Evolutionary conservation across 2,329 filamentous ascomycete species (phyloP).

Genomic region (Microdochium nivale): DNA sequence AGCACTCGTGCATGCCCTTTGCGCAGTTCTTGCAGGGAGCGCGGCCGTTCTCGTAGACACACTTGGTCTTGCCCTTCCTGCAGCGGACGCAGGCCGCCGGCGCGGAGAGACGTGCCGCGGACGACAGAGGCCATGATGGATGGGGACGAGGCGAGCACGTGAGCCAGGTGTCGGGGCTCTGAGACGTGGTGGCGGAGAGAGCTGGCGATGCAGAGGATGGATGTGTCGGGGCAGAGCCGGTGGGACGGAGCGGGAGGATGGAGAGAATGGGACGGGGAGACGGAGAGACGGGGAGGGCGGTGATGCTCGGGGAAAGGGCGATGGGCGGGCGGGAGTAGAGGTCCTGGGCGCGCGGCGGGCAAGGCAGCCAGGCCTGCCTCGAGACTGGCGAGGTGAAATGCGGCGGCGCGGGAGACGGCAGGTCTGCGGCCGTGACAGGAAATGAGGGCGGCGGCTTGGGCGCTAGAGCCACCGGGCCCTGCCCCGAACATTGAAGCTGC

Average conservation of each 20-base stretch:
- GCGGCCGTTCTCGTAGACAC: constrained; percentile 53
- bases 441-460: not conserved
- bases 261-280: not conserved
- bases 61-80: constrained; percentile 57
- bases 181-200: no score
- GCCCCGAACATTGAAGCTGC: no score
- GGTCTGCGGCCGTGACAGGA: not conserved
- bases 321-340: not conserved
- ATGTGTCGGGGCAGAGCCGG: not conserved
- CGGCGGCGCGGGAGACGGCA: not conserved
- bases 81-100: constrained; percentile 53
- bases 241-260: not conserved
- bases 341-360: not conserved
- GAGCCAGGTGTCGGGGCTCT: not conserved
- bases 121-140: constrained; percentile 37
- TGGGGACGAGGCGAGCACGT: not conserved
- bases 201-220: not conserved
- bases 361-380: not conserved
- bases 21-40: constrained; percentile 57
- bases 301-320: not conserved
- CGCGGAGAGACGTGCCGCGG: constrained; percentile 48
- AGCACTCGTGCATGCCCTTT: constrained; percentile 56
- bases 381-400: no score
- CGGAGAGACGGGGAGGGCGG: not conserved
- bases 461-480: not conserved